phyloP scores from a whole-genome alignment of 306 rosid species.

The Crotalaria pallida region DNA sequence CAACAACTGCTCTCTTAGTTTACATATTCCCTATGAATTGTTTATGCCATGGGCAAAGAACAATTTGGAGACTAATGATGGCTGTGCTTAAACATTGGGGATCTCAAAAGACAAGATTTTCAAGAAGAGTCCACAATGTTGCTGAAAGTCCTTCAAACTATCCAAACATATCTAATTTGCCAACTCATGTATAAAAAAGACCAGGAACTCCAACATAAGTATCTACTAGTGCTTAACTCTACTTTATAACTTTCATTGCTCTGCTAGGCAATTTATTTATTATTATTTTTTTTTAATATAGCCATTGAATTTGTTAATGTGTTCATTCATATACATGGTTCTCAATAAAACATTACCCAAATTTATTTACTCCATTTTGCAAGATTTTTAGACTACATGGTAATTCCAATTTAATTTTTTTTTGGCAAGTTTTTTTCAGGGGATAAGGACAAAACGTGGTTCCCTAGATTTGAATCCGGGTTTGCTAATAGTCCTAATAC shows the following conservation, averaged over 20 bases:
- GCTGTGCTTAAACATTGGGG: constrained; percentile 25
- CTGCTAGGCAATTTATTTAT: not conserved
- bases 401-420: too few relatives aligned
- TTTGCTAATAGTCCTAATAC: too few relatives aligned
- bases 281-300: too few relatives aligned
- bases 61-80: constrained; percentile 27
- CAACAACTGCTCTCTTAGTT: constrained; percentile 34
- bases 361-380: too few relatives aligned
- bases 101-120: not conserved
- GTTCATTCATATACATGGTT: not conserved
- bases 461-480: too few relatives aligned
- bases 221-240: not conserved
- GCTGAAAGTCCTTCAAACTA: not conserved
- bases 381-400: too few relatives aligned
- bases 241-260: not conserved
- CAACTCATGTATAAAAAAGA: not conserved
- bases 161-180: not conserved
- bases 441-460: too few relatives aligned
- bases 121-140: constrained; percentile 16
- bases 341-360: too few relatives aligned
- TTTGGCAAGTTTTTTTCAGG: too few relatives aligned
- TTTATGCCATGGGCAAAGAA: not conserved
- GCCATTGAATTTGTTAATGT: not conserved
- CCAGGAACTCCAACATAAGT: not conserved
- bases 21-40: not conserved